Evolutionary conservation across 208 protist species (phyloP).

Genomic region (Novymonas esmeraldas): DNA sequence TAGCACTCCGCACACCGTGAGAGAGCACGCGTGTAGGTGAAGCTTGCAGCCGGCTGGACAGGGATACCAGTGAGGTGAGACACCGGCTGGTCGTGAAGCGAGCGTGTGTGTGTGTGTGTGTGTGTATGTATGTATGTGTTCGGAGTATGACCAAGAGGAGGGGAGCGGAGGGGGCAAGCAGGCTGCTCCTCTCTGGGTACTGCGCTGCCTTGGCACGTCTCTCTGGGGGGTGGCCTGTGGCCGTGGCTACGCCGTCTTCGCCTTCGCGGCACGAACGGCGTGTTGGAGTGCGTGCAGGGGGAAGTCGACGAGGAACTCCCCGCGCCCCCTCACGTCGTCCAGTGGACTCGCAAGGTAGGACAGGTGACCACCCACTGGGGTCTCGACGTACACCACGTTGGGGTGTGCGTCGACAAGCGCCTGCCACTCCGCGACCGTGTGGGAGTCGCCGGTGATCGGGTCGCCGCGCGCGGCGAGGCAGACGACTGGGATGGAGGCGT

Average conservation of each 20-base stretch:
- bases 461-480: constrained; percentile 53
- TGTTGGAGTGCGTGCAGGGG: constrained; percentile 28
- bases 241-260: constrained; percentile 1
- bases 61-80: no score
- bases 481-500: constrained; percentile 31
- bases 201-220: background rate
- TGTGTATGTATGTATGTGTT: no score
- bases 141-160: no score
- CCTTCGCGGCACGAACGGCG: constrained; percentile 5
- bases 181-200: background rate
- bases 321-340: constrained; percentile 18
- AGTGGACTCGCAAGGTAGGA: constrained; percentile 48
- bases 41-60: no score
- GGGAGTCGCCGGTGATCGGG: constrained; percentile 36
- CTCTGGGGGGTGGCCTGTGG: background rate
- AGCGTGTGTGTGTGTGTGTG: no score
- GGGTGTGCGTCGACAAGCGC: constrained; percentile 31
- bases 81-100: no score
- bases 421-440: constrained; percentile 42
- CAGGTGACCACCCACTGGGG: constrained; percentile 60
- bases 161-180: no score
- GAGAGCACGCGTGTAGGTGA: no score
- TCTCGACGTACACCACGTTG: constrained; percentile 59
- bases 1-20: no score
- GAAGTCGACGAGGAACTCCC: constrained; percentile 35